Evolutionary conservation across 169 alveolate genomes (phyloP).

Genomic region (Eimeria sp.): DNA sequence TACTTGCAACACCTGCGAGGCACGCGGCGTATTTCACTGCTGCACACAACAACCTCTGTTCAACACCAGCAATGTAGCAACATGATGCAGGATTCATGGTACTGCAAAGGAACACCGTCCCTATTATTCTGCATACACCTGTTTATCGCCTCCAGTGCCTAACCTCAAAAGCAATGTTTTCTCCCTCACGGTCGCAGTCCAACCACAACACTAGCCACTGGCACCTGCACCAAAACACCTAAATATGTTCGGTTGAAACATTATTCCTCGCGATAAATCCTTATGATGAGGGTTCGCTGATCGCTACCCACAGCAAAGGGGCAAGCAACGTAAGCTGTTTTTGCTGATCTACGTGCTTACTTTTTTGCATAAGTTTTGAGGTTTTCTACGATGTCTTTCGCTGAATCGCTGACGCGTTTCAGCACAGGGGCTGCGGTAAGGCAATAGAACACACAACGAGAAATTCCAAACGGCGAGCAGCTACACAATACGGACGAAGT

Average conservation of each 20-base stretch:
- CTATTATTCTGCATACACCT: background rate
- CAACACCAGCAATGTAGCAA: background rate
- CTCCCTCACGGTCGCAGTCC: constrained; percentile 99
- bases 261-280: background rate
- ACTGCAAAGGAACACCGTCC: background rate
- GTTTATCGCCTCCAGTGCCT: background rate
- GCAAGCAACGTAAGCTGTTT: background rate
- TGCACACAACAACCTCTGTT: background rate
- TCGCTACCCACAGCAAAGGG: background rate
- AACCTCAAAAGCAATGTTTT: constrained; percentile 97
- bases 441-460: no score
- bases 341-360: constrained; percentile 5
- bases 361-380: constrained; percentile 68
- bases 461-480: background rate
- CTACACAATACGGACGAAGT: background rate
- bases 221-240: constrained; percentile 53
- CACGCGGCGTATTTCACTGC: background rate
- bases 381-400: constrained; percentile 38
- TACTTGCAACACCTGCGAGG: constrained; percentile 91
- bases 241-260: background rate
- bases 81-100: background rate
- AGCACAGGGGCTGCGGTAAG: constrained; percentile 72
- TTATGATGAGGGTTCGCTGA: background rate
- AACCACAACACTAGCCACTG: constrained; percentile 93
- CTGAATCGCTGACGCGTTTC: constrained; percentile 67